Base-by-base conservation (phyloP, 73 alveolate genomes). In the Urostyla sp. region DNA sequence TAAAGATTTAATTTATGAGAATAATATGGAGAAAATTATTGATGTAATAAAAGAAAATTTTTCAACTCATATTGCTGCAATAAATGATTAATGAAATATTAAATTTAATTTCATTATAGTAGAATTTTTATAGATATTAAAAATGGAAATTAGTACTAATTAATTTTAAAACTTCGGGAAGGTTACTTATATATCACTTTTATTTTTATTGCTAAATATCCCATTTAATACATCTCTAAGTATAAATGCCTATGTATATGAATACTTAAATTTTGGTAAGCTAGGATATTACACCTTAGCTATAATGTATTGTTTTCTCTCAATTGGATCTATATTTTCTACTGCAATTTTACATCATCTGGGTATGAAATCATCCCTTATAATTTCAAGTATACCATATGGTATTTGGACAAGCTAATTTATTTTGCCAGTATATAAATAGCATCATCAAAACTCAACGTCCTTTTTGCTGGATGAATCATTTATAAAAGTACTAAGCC, bases 231-330 rank as follows among this genome's bases (percentile, higher is more conserved):
- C 80, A 40, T 40, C 80, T 13, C n/a, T 66, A 8, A 66, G 44
- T 44, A 59, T 66, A 16, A 16, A 66, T 40, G 34, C 80, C 16
- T 40, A 59, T 15, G 63, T 66, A 6, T 40, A 40, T 59, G 63
- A 66, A 16, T 44, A 35, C 18, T 3, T 27, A 13, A 46, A 46
- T 10, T 66, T 66, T 66, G 80, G 80, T 10, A 37, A 66, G 44
- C 24, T 66, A 23, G 80, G 80, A 23, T 66, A 40, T 24, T 66
- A 66, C 63, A 66, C 37, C 24, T 10, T 66, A 2, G 80, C 80
- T 2, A 5, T 66, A 2, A 48, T 66, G 6, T 66, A 59, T 3
- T 27, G 37, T 8, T 37, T 66, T 26, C 44, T 59, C 27, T 36
- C 63, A 3, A 10, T 66, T 11, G 80, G 63, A 6, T 49, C 63